phyloP scores from a whole-genome alignment of 805 yeast genomes.

The Candida awuae region DNA sequence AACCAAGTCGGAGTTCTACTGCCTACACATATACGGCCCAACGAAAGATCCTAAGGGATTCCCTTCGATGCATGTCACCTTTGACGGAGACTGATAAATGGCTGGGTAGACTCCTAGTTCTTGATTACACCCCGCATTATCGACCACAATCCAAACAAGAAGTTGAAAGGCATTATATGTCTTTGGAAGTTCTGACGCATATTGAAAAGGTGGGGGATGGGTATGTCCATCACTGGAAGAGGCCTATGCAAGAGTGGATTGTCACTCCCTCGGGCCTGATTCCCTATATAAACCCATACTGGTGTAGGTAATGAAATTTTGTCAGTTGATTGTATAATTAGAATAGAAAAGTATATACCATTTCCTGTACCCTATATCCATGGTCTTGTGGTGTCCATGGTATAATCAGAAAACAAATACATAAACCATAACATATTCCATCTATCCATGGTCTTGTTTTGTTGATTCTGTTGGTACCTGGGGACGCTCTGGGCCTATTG shows the following conservation, averaged over 20 bases:
- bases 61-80: constrained; percentile 29
- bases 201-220: constrained; percentile 7
- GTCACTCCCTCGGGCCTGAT: constrained; percentile 28
- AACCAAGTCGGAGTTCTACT: neutral
- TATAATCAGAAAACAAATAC: too few relatives aligned
- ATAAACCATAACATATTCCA: too few relatives aligned
- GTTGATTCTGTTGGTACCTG: neutral
- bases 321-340: too few relatives aligned
- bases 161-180: constrained; percentile 9
- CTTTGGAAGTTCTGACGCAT: constrained; percentile 10
- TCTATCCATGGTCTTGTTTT: too few relatives aligned
- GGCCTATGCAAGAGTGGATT: constrained; percentile 28
- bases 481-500: too few relatives aligned
- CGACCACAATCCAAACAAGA: constrained; percentile 8
- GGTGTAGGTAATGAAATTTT: neutral
- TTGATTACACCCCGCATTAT: constrained; percentile 15
- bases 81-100: constrained; percentile 28
- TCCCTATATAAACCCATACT: constrained; percentile 18
- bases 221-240: constrained; percentile 11
- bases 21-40: constrained; percentile 17
- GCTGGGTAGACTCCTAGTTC: constrained; percentile 26
- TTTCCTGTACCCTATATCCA: too few relatives aligned
- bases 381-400: too few relatives aligned
- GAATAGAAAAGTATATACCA: too few relatives aligned
- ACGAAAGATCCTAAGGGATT: constrained; percentile 25